A percentile compares a stretch with the other conserved stretches of the same genome.
These are phyloP conservation scores for Meira miltonrushii DNA, from an alignment of 1,284 basidiomycete genomes.

Conservation along the genomic window DNA sequence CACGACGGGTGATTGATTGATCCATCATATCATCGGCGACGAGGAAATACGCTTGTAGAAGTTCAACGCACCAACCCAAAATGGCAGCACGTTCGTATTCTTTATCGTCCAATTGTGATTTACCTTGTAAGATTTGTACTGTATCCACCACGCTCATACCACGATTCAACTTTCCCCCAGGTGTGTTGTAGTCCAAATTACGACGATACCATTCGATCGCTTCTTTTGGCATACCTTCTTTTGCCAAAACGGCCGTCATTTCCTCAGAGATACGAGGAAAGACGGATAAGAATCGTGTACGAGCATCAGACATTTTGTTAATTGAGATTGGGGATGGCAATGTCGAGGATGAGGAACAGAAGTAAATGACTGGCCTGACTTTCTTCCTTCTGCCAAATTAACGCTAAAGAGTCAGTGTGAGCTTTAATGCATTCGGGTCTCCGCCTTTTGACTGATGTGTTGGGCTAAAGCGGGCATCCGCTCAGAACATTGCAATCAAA, in stretches of 20 bases:
- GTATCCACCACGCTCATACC: conserved; percentile 93
- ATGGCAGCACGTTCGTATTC: conserved; percentile 87
- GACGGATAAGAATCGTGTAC: conserved; percentile 56
- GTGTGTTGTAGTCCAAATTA: conserved; percentile 81
- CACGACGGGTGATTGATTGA: conserved; percentile 82
- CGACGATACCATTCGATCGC: conserved; percentile 72
- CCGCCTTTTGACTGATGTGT: no score
- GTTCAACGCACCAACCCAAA: conserved; percentile 92
- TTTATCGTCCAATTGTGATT: conserved; percentile 51
- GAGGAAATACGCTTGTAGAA: conserved; percentile 96
- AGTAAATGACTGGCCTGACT: no score
- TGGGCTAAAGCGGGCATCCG: no score
- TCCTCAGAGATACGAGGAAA: conserved; percentile 60
- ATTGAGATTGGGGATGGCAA: no score
- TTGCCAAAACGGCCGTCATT: conserved; percentile 63
- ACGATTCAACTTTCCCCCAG: conserved; percentile 93
- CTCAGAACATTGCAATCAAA: no score
- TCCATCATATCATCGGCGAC: conserved; percentile 99
- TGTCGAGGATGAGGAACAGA: no score
- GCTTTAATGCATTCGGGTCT: no score
- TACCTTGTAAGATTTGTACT: conserved; percentile 71
- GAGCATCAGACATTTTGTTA: conserved; percentile 17
- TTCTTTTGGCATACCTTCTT: conserved; percentile 65
- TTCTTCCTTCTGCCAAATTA: no score
- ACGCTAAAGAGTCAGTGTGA: no score